phyloP scores from a whole-genome alignment of 257 asterid genomes.

The Parsonsia alboflavescens region DNA sequence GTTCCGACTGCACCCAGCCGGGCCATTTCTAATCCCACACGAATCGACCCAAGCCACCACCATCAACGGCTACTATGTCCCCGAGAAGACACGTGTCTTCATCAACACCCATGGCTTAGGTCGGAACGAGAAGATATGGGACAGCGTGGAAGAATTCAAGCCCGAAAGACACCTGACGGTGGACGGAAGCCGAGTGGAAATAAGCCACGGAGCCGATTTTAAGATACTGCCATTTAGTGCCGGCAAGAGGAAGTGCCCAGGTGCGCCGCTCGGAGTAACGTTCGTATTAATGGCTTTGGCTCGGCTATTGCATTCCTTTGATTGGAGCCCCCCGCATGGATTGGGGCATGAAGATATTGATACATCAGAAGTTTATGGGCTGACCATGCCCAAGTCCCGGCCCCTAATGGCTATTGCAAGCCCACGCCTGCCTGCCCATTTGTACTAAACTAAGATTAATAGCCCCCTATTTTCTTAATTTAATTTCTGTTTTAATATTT shows the following conservation, averaged over 20 bases:
- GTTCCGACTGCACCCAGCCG: slow-evolving; percentile 96
- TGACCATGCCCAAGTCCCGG: slow-evolving; percentile 92
- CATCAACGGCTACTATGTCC: slow-evolving; percentile 71
- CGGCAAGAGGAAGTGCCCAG: slow-evolving; percentile 90
- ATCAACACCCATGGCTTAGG: slow-evolving; percentile 91
- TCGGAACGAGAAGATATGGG: slow-evolving; percentile 74
- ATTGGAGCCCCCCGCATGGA: slow-evolving; percentile 67
- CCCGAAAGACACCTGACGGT: slow-evolving; percentile 71
- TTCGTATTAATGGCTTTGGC: slow-evolving; percentile 87
- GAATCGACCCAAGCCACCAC: slow-evolving; percentile 63
- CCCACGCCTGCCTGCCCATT: slow-evolving; percentile 56
- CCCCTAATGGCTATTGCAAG: slow-evolving; percentile 56
- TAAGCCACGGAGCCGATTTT: slow-evolving; percentile 91
- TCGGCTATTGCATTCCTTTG: slow-evolving; percentile 68
- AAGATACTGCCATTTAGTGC: slow-evolving; percentile 91
- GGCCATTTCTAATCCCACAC: slow-evolving; percentile 90
- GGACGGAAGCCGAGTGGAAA: slow-evolving; percentile 74
- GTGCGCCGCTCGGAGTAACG: slow-evolving; percentile 94
- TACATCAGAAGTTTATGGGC: slow-evolving; percentile 83
- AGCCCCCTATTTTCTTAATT: too few relatives aligned
- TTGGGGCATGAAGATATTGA: slow-evolving; percentile 56
- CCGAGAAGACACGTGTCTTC: slow-evolving; percentile 81
- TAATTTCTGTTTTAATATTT: too few relatives aligned
- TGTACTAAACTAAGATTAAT: too few relatives aligned
- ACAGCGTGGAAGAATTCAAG: slow-evolving; percentile 52